These are phyloP conservation scores for Exophiala sideris DNA, from an alignment of 2,329 filamentous ascomycete genomes.

Conservation along the genomic window DNA sequence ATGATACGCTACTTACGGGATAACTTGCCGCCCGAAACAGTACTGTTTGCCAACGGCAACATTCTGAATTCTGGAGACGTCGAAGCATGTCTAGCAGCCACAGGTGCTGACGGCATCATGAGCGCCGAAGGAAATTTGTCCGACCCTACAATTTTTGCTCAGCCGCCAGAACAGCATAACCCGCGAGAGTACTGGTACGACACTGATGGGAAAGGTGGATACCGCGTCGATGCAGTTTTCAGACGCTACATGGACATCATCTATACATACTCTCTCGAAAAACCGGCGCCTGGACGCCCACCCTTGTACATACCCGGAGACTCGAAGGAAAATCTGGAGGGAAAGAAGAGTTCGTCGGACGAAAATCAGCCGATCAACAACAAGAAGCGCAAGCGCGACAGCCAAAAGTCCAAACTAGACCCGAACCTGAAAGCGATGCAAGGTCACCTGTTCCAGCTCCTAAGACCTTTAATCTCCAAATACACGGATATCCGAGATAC, in stretches of 20 bases:
- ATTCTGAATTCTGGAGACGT: conserved; percentile 78
- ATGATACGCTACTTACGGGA: conserved; percentile 78
- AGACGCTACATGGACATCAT: conserved; percentile 89
- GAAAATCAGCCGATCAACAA: conserved; percentile 25
- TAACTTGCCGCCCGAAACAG: conserved; percentile 77
- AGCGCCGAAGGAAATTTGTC: conserved; percentile 92
- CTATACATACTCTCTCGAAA: conserved; percentile 69
- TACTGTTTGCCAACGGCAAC: conserved; percentile 96
- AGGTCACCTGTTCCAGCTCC: conserved; percentile 86
- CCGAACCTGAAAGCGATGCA: conserved; percentile 79
- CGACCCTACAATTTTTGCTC: conserved; percentile 81
- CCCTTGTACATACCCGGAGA: conserved; percentile 70
- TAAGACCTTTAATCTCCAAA: conserved; percentile 73
- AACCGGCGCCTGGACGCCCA: conserved; percentile 61
- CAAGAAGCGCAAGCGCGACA: conserved; percentile 39
- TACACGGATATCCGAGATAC: conserved; percentile 83
- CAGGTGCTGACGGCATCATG: conserved; percentile 91
- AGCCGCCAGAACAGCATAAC: conserved; percentile 63
- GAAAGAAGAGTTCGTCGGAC: not conserved
- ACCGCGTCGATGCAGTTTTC: conserved; percentile 81
- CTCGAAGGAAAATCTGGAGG: conserved; percentile 18
- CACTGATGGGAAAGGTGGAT: conserved; percentile 74
- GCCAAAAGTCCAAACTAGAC: conserved; percentile 36
- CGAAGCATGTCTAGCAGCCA: conserved; percentile 71
- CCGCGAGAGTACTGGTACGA: conserved; percentile 80